phyloP scores from a whole-genome alignment of 75 land plant species.

The Cupressus sempervirens region DNA sequence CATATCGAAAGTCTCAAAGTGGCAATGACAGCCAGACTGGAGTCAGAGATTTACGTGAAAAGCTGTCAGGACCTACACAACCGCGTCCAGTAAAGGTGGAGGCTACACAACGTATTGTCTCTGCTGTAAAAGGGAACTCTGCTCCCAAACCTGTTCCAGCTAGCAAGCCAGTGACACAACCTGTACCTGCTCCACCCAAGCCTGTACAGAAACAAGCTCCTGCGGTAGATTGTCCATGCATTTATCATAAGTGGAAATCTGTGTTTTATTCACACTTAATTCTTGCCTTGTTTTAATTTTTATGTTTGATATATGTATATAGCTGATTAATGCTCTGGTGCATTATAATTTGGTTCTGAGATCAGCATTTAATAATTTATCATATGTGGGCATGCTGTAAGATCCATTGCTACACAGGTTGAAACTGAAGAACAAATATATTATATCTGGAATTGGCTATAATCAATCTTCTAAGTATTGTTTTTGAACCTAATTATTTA shows the following conservation, averaged over 20 bases:
- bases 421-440: not conserved
- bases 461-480: not conserved
- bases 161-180: conserved; percentile 21
- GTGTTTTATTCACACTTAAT: not conserved
- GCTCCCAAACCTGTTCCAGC: conserved; percentile 18
- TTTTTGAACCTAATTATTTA: not conserved
- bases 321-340: not conserved
- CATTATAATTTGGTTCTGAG: not conserved
- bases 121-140: not conserved
- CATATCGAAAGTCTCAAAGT: conserved; percentile 25
- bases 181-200: conserved; percentile 3
- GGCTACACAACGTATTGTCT: conserved; percentile 11
- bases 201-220: conserved; percentile 10
- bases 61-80: conserved; percentile 60
- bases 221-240: not conserved
- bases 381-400: not conserved
- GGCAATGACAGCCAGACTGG: conserved; percentile 32
- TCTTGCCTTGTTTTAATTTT: not conserved
- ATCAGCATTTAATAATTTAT: not conserved
- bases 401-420: not conserved
- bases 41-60: conserved; percentile 74
- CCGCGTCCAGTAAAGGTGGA: conserved; percentile 36
- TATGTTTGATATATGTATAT: not conserved
- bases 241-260: not conserved
- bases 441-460: not conserved